Base-by-base conservation (phyloP, 192 early-diverging fungal genomes). In the Funneliformis geosporum region DNA sequence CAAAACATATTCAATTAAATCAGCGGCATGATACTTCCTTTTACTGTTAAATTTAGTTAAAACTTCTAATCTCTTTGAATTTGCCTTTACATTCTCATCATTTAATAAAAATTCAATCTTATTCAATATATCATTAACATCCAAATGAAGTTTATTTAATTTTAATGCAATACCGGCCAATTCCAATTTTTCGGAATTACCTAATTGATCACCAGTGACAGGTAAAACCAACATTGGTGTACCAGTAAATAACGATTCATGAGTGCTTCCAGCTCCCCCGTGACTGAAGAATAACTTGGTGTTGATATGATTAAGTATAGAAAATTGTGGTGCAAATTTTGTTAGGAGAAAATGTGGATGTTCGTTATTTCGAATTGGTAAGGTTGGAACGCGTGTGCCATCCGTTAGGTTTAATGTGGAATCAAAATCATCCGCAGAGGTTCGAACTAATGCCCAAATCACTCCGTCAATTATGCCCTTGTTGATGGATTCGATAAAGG, bases 381-480 rank as follows among this genome's bases (percentile, higher is more conserved):
- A 10, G 5, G 66, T 61, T 27, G 8, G 8, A 16, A 55, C 14
- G 38, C 8, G 27, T 12, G 39, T 18, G 25, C 60, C 46, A 21
- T 50, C n/a, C 25, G 43, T n/a, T n/a, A n/a, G n/a, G n/a, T n/a
- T n/a, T n/a, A n/a, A 69, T 67, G 28, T 23, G 18, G 39, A 25
- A 16, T n/a, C n/a, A n/a, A n/a, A n/a, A n/a, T n/a, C n/a, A n/a
- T n/a, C n/a, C n/a, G n/a, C n/a, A n/a, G n/a, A n/a, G n/a, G n/a
- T n/a, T n/a, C n/a, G n/a, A n/a, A n/a, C n/a, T n/a, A 74, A 75
- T 43, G 79, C 65, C 85, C 85, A 86, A 14, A 86, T 65, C 8
- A 84, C 69, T 14, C 78, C 80, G 66, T 85, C 84, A 40, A 84
- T 25, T n/a, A 47, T 47, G 14, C 75, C 75, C 8, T 16, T 33